A percentile compares a stretch with the other conserved stretches of the same genome.
Conservation (phyloP, 2,329 filamentous ascomycete species). For the Cladophialophora yegresii region DNA sequence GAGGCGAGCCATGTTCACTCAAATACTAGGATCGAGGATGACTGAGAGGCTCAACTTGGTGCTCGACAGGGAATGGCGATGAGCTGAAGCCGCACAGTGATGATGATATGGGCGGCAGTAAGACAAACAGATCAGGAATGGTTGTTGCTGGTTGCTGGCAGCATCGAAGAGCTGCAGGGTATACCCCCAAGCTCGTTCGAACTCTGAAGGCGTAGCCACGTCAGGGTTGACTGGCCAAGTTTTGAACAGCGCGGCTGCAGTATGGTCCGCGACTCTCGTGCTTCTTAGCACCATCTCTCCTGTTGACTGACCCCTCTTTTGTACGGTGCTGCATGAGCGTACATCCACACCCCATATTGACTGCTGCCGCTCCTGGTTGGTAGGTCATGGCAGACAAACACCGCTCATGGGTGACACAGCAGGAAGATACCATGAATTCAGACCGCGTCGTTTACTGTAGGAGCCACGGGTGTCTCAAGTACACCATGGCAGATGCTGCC, state of each 20-base stretch:
- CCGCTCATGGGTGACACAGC: neutral
- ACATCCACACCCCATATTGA: neutral
- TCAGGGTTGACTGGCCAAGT: neutral
- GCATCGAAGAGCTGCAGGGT: neutral
- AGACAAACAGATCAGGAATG: neutral
- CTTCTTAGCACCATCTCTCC: neutral
- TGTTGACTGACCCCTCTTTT: neutral
- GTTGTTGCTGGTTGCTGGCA: neutral
- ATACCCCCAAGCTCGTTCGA: neutral
- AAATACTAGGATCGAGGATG: conserved; percentile 22
- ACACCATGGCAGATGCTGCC: neutral
- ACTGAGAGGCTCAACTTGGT: conserved; percentile 22
- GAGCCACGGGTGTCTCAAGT: neutral
- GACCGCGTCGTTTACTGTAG: neutral
- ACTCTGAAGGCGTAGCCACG: neutral
- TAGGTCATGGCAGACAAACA: neutral
- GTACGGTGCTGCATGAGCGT: neutral
- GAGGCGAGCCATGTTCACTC: conserved; percentile 24
- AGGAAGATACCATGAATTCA: neutral
- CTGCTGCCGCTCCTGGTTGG: neutral
- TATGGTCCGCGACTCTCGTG: neutral
- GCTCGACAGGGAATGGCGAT: conserved; percentile 14
- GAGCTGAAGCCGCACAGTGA: neutral
- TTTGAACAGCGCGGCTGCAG: neutral
- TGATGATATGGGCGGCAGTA: neutral